Base-by-base conservation (phyloP, 1,284 basidiomycete species). In the Fomitopsis schrenkii region DNA sequence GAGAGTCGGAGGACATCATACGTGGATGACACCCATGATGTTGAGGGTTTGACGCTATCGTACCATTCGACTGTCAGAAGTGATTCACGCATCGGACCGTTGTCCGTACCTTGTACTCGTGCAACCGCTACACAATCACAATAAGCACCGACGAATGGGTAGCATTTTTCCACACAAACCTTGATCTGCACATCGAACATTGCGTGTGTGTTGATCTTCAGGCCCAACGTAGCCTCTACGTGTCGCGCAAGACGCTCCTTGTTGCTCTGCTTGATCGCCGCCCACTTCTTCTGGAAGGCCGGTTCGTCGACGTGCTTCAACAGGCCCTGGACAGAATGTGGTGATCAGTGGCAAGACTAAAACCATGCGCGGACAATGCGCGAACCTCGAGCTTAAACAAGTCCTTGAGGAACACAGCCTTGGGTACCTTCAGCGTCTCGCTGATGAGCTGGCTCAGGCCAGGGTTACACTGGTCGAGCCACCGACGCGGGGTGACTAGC, bases 101-200 rank as follows among this genome's bases (percentile, higher is more conserved):
- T 33, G 2, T 6, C 35, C 59, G 60, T 7, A 87, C 86, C 84
- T 96, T 97, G 75, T 96, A 96, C 79, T 95, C 91, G 60, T 93
- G 90, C 67, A 94, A 74, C 68, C 91, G 85, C 86, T 89, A 65
- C n/a, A 44, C 26, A 59, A 35, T 44, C 38, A 59, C 50, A 22
- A 58, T 46, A 8, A 62, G 33, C 26, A 10, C 58, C 41, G 55
- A 30, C 26, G 17, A 5, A 48, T 5, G 53, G 28, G 5, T 28
- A 33, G 17, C 12, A 15, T 33, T n/a, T 12, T 2, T 50, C 26
- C 64, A 59, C 30, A 67, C 77, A 5, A 62, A 91, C 88, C 83
- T 96, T 97, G 71, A 95, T 92, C 76, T 97, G 95, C 17, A 95
- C 90, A 71, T 95, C 93, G 71, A 95, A 97, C 82, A 97, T 83